Conservation (phyloP, 2,329 filamentous ascomycete genomes). For the Aspergillus eucalypticola region DNA sequence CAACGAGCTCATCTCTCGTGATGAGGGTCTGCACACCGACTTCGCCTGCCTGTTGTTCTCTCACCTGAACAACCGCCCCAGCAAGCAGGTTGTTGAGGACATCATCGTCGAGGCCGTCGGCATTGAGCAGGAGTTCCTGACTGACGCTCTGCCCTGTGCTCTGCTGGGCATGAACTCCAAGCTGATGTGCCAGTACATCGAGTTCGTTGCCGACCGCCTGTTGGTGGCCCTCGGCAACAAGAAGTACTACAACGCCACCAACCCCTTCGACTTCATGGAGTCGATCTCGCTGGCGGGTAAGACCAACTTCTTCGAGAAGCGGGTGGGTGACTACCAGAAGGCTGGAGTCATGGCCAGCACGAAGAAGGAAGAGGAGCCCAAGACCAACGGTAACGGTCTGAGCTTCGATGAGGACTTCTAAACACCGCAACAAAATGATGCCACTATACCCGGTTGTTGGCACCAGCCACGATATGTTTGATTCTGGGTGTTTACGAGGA, state of each 20-base stretch:
- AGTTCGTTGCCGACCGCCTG: conserved; percentile 97
- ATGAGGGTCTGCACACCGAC: conserved; percentile 98
- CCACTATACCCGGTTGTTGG: conserved; percentile 23
- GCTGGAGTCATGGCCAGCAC: conserved; percentile 95
- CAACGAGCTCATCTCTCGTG: conserved; percentile 99
- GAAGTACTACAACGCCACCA: conserved; percentile 88
- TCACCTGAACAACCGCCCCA: conserved; percentile 90
- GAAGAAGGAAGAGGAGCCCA: conserved; percentile 61
- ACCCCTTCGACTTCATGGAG: conserved; percentile 99
- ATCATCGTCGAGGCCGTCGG: conserved; percentile 92
- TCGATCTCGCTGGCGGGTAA: conserved; percentile 98
- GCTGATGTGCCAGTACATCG: conserved; percentile 99
- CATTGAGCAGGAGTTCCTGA: conserved; percentile 98
- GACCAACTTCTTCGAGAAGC: conserved; percentile 99
- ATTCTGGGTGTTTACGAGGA: conserved; percentile 32
- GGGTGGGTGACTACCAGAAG: conserved; percentile 99
- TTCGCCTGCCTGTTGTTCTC: conserved; percentile 97
- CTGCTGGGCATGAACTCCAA: conserved; percentile 96
- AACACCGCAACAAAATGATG: conserved; percentile 23
- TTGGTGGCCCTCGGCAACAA: conserved; percentile 89
- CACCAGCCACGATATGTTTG: conserved; percentile 22
- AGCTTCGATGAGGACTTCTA: conserved; percentile 97
- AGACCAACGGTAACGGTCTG: conserved; percentile 67
- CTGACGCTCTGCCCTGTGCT: conserved; percentile 87
- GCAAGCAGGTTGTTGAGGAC: conserved; percentile 74